phyloP scores from a whole-genome alignment of 2,329 filamentous ascomycete species.

The Beauveria brongniartii region DNA sequence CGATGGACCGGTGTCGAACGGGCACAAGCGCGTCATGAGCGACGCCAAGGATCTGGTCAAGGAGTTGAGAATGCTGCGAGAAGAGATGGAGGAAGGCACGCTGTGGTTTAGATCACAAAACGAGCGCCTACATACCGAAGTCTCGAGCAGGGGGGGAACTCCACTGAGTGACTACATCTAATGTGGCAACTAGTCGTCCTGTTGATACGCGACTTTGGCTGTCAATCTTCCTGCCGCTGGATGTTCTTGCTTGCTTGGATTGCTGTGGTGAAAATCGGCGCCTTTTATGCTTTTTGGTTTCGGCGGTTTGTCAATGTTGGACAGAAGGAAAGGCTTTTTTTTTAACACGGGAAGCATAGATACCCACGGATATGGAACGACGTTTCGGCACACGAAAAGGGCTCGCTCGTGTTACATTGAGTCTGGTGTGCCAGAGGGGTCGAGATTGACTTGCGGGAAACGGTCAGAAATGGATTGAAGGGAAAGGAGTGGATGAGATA shows the following conservation, averaged over 20 bases:
- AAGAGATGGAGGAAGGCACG: constrained; percentile 39
- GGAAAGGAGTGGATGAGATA: too few species aligned
- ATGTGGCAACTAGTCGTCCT: neutral
- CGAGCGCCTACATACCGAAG: constrained; percentile 31
- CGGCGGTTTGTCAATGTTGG: neutral
- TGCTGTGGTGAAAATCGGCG: neutral
- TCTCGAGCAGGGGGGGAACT: constrained; percentile 25
- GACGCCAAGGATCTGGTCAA: constrained; percentile 31
- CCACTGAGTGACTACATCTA: constrained; percentile 27
- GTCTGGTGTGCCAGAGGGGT: too few species aligned
- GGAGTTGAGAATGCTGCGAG: constrained; percentile 33
- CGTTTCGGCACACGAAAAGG: too few species aligned
- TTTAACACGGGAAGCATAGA: neutral
- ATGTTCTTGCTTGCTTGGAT: neutral
- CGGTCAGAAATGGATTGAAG: neutral
- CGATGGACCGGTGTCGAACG: constrained; percentile 13
- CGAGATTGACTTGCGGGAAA: neutral
- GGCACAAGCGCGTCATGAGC: constrained; percentile 34
- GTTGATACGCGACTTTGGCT: neutral
- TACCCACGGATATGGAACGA: neutral
- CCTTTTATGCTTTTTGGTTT: neutral
- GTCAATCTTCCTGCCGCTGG: neutral
- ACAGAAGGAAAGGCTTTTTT: neutral
- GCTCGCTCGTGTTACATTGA: neutral
- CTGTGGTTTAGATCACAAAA: constrained; percentile 40